Conservation (phyloP, 1,284 basidiomycete genomes). For the Fomitiporia mediterranea region DNA sequence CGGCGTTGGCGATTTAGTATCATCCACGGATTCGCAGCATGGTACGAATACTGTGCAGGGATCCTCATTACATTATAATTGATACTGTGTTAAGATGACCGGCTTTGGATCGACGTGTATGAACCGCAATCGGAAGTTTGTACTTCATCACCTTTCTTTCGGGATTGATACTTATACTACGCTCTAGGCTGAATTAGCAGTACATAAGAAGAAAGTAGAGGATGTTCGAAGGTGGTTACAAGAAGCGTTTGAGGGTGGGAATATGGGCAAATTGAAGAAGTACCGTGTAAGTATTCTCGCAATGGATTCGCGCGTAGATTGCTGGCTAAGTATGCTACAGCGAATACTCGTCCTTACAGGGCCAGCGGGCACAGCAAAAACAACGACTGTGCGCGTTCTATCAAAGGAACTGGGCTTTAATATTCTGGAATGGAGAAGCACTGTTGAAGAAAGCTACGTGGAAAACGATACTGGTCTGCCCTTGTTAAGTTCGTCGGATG, state of each 20-base stretch:
- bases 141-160: background rate
- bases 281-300: conserved; percentile 60
- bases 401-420: conserved; percentile 75
- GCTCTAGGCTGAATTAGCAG: conserved; percentile 72
- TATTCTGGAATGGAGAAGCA: conserved; percentile 83
- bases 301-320: background rate
- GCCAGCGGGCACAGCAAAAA: conserved; percentile 89
- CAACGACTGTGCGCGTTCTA: conserved; percentile 76
- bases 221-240: conserved; percentile 82
- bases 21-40: background rate
- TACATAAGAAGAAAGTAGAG: conserved; percentile 83
- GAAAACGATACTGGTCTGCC: conserved; percentile 29
- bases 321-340: conserved; percentile 35
- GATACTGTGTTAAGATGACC: conserved; percentile 33
- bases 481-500: conserved; percentile 20
- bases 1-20: conserved; percentile 25
- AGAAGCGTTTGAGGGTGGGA: conserved; percentile 75
- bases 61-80: background rate
- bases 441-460: conserved; percentile 40
- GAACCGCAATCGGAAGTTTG: conserved; percentile 63
- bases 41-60: background rate
- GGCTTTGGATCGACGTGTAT: conserved; percentile 77
- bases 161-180: background rate
- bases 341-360: conserved; percentile 84
- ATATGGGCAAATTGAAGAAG: conserved; percentile 55